These are phyloP conservation scores for Phytophthora uliginosa DNA, from an alignment of 352 stramenopile genomes.

Conservation along the genomic window DNA sequence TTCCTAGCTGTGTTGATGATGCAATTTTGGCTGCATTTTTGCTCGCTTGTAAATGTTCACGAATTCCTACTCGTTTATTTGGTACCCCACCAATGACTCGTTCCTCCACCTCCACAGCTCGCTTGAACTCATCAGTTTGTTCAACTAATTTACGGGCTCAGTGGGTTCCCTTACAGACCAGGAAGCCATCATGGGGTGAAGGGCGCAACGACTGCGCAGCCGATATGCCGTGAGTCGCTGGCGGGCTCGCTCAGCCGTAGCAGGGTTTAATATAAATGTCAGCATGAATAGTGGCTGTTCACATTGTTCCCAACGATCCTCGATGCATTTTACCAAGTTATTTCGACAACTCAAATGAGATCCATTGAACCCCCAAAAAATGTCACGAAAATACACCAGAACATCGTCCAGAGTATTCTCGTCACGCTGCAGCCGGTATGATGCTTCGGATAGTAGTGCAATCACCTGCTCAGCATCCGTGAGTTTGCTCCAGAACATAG, in stretches of 20 bases:
- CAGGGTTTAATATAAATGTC: neutral
- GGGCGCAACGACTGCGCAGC: too few species aligned
- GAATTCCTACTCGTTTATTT: neutral
- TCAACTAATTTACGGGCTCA: neutral
- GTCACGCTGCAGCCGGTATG: neutral
- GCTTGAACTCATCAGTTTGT: neutral
- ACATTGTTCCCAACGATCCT: neutral
- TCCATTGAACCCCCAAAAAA: neutral
- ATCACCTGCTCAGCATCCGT: neutral
- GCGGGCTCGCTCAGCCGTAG: neutral
- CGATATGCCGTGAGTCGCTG: too few species aligned
- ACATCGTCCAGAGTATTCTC: constrained; percentile 2
- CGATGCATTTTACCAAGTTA: neutral
- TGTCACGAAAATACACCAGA: constrained; percentile 4
- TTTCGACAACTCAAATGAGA: neutral
- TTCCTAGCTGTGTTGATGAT: neutral
- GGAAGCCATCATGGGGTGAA: too few species aligned
- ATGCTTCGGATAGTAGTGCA: constrained; percentile 5
- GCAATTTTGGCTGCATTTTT: constrained; percentile 2
- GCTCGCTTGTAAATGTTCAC: neutral
- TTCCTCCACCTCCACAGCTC: neutral
- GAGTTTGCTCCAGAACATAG: neutral
- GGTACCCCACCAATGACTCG: neutral
- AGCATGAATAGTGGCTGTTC: neutral
- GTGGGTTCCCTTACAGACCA: too few species aligned